Conservation (phyloP, 352 stramenopile species). For the Phytophthora capsici region DNA sequence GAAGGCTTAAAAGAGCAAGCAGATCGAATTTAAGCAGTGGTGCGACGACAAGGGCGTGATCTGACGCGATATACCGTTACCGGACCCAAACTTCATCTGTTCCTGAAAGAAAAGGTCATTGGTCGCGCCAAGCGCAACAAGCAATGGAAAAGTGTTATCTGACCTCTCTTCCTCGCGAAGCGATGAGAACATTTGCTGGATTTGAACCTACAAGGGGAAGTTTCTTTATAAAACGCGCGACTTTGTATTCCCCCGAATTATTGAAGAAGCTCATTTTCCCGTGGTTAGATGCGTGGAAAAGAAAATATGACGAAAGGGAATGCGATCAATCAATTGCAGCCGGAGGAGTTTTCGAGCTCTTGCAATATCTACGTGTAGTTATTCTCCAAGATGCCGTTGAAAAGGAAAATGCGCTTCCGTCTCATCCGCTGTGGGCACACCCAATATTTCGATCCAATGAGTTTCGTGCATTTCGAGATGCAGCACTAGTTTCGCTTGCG, state of each 20-base stretch:
- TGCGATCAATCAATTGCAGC: neutral
- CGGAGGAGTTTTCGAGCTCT: neutral
- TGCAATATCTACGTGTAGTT: conserved; percentile 3
- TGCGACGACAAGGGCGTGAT: neutral
- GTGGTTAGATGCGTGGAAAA: neutral
- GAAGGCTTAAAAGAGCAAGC: neutral
- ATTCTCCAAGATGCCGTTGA: neutral
- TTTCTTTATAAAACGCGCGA: neutral
- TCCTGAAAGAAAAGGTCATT: conserved; percentile 8
- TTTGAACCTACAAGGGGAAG: conserved; percentile 3
- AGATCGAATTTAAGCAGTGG: neutral
- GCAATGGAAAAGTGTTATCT: conserved; percentile 2
- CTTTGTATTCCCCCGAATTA: neutral
- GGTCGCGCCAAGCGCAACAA: neutral
- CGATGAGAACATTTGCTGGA: conserved; percentile 13
- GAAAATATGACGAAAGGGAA: neutral
- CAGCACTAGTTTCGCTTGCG: neutral
- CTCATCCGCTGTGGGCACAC: neutral
- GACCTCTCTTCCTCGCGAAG: conserved; percentile 6
- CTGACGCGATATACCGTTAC: neutral
- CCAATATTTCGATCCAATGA: neutral
- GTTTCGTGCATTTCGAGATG: neutral
- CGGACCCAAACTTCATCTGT: conserved; percentile 3
- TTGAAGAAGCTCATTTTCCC: neutral
- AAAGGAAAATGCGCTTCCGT: neutral